A percentile compares a stretch with the other conserved stretches of the same genome.
Conservation (phyloP, 192 early-diverging fungal species). For the Podila verticillata region DNA sequence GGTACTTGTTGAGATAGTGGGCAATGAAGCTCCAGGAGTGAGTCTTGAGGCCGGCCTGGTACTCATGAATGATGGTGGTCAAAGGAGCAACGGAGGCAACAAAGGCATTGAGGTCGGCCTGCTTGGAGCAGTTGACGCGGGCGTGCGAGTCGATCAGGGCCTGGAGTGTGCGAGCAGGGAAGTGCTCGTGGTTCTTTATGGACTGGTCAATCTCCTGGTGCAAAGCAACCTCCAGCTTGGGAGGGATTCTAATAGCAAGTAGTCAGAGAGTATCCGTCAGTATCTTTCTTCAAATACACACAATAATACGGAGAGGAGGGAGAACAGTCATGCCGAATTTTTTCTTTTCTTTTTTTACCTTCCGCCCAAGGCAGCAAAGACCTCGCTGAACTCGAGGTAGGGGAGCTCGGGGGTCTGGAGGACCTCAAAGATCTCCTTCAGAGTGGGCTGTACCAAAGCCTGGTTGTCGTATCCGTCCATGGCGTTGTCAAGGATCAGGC, state of each 20-base stretch:
- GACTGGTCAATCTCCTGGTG: slow-evolving; percentile 59
- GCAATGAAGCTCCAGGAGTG: slow-evolving; percentile 80
- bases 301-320: neutral
- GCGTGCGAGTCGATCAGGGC: slow-evolving; percentile 65
- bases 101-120: slow-evolving; percentile 74
- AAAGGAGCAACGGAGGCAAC: slow-evolving; percentile 75
- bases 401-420: slow-evolving; percentile 85
- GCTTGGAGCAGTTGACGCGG: slow-evolving; percentile 57
- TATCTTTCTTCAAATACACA: neutral
- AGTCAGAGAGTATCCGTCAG: neutral
- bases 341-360: slow-evolving; percentile 40
- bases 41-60: slow-evolving; percentile 76
- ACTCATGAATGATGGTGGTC: slow-evolving; percentile 70
- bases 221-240: slow-evolving; percentile 67
- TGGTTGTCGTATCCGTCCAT: slow-evolving; percentile 91
- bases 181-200: slow-evolving; percentile 56
- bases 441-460: slow-evolving; percentile 70
- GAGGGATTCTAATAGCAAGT: slow-evolving; percentile 70
- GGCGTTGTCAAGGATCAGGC: slow-evolving; percentile 74
- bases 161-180: slow-evolving; percentile 79
- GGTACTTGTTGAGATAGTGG: slow-evolving; percentile 85
- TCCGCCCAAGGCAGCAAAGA: slow-evolving; percentile 84
- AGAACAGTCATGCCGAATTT: neutral
- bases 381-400: slow-evolving; percentile 81
- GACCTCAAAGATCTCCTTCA: slow-evolving; percentile 80